Conservation (phyloP, 768 basidiomycete genomes). For the Asterophora parasitica region DNA sequence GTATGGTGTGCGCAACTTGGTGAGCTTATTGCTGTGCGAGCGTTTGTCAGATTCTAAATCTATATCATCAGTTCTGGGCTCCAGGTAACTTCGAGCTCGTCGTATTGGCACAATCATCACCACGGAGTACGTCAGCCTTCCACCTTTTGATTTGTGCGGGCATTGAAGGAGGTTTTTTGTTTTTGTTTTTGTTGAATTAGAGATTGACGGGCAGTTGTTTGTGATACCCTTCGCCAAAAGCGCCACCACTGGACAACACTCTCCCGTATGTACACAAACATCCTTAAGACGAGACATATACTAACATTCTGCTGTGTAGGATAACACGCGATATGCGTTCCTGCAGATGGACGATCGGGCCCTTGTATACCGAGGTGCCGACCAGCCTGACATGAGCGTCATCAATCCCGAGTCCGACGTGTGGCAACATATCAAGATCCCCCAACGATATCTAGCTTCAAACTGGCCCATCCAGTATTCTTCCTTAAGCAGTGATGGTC, state of each 20-base stretch:
- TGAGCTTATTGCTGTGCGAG: conserved; percentile 31
- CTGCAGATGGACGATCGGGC: conserved; percentile 93
- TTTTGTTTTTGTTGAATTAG: conserved; percentile 25
- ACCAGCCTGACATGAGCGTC: conserved; percentile 96
- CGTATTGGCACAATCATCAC: conserved; percentile 54
- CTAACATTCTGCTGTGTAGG: conserved; percentile 38
- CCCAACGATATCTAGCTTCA: conserved; percentile 77
- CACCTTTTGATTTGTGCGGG: background rate
- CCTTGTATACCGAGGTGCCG: conserved; percentile 90
- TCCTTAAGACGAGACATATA: background rate
- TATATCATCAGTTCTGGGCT: conserved; percentile 73
- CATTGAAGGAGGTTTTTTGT: conserved; percentile 3
- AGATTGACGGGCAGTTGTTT: conserved; percentile 68
- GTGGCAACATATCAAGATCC: conserved; percentile 97
- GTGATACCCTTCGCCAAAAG: conserved; percentile 92
- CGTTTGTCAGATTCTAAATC: background rate
- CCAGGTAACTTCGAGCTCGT: conserved; percentile 90
- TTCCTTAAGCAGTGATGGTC: conserved; percentile 84
- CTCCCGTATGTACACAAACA: conserved; percentile 56
- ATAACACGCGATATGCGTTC: conserved; percentile 94
- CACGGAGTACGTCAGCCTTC: conserved; percentile 38
- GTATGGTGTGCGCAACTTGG: conserved; percentile 71
- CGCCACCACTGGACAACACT: conserved; percentile 85
- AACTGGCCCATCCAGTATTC: conserved; percentile 97
- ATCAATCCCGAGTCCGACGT: conserved; percentile 98